Evolutionary conservation across 2,329 filamentous ascomycete genomes (phyloP).

Genomic region (Aspergillus sp.): DNA sequence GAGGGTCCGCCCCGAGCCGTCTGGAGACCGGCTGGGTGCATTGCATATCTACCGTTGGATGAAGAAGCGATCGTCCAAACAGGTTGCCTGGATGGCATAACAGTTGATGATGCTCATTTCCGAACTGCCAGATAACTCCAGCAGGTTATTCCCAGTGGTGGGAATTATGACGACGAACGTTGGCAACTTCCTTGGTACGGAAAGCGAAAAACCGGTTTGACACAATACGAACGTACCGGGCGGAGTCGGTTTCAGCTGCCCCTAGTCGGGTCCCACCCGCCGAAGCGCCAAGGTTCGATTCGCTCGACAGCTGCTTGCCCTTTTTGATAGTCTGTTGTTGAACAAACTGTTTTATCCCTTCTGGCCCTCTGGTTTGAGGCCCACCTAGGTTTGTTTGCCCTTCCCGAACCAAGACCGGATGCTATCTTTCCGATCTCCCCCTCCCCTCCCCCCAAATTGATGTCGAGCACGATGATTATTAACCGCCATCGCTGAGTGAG

Average conservation of each 20-base stretch:
- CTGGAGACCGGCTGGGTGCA: conserved; percentile 4
- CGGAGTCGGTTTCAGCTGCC: conserved; percentile 3
- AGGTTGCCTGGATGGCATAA: not conserved
- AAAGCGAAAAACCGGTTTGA: conserved; percentile 1
- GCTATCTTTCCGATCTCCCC: not conserved
- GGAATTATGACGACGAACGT: not conserved
- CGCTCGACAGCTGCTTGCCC: conserved; percentile 1
- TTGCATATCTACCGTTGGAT: not conserved
- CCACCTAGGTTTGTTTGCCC: not conserved
- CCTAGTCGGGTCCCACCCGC: not conserved
- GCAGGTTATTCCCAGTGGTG: no score
- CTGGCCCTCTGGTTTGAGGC: not conserved
- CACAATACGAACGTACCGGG: not conserved
- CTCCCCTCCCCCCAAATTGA: not conserved
- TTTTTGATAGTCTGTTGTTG: not conserved
- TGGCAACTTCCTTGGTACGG: not conserved
- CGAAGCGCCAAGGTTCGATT: conserved; percentile 2
- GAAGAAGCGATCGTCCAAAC: not conserved
- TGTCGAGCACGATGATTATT: no score
- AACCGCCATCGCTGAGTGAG: no score
- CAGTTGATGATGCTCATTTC: not conserved
- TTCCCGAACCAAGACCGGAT: not conserved
- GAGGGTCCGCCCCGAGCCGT: conserved; percentile 16
- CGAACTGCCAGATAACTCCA: not conserved
- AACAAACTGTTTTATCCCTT: not conserved